A percentile compares a stretch with the other conserved stretches of the same genome.
phyloP scores from a whole-genome alignment of 257 asterid species.

The Solanum appendiculatum region DNA sequence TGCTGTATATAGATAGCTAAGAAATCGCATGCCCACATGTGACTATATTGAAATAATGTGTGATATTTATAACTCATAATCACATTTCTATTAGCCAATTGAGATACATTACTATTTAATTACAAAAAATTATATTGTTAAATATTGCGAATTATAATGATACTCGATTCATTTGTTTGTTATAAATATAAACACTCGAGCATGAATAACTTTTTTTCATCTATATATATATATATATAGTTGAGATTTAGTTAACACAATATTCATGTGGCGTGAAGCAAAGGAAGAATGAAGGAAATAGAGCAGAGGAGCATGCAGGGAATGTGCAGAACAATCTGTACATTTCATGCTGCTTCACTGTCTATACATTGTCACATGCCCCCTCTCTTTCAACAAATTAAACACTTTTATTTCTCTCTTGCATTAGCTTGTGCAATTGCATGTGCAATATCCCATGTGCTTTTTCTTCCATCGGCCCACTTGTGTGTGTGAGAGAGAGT shows the following conservation, averaged over 20 bases:
- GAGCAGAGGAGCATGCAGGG: slow-evolving; percentile 52
- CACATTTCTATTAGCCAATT: background rate
- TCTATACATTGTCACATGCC: slow-evolving; percentile 59
- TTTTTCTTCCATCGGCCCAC: background rate
- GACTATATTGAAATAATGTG: slow-evolving; percentile 9
- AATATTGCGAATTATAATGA: background rate
- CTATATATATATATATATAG: background rate
- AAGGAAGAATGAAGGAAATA: background rate
- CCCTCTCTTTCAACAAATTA: slow-evolving; percentile 6
- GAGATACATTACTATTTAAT: background rate
- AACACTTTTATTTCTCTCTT: slow-evolving; percentile 10
- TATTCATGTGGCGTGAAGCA: background rate
- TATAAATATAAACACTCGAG: background rate
- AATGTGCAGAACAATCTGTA: slow-evolving; percentile 95
- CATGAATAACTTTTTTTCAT: background rate
- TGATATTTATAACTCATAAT: background rate
- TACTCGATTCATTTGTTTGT: background rate
- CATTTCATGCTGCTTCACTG: slow-evolving; percentile 70
- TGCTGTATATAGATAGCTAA: slow-evolving; percentile 16
- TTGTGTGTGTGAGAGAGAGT: background rate
- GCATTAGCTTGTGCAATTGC: slow-evolving; percentile 11
- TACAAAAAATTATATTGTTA: background rate
- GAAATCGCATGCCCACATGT: slow-evolving; percentile 47
- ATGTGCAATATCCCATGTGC: background rate
- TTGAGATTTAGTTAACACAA: background rate